These are phyloP conservation scores for Sideroxylon spinosum DNA, from an alignment of 179 eudicot species.

Conservation along the genomic window DNA sequence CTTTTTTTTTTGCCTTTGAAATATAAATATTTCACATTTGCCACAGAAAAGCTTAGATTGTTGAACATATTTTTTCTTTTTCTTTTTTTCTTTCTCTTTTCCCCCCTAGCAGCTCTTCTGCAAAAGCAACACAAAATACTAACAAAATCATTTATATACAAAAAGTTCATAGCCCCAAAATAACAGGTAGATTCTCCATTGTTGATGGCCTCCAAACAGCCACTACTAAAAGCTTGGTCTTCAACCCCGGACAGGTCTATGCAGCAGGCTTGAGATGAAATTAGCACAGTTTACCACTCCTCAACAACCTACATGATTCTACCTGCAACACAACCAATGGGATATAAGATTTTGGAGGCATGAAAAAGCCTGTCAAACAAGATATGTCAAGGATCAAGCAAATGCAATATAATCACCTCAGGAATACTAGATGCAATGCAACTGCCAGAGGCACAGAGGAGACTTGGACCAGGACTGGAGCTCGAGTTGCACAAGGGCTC, in stretches of 20 bases:
- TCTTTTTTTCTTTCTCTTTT: too few relatives aligned
- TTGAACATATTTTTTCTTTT: neutral
- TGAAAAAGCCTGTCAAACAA: neutral
- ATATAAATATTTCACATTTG: slow-evolving; percentile 7
- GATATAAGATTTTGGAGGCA: neutral
- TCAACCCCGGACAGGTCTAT: neutral
- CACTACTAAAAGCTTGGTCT: neutral
- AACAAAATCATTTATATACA: neutral
- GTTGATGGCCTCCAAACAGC: neutral
- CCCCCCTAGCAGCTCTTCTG: neutral
- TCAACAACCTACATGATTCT: slow-evolving; percentile 8
- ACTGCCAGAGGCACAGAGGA: neutral
- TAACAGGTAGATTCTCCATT: slow-evolving; percentile 11
- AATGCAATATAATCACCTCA: slow-evolving; percentile 9
- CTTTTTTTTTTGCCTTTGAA: neutral
- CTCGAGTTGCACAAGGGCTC: slow-evolving; percentile 7
- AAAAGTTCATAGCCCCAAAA: slow-evolving; percentile 6
- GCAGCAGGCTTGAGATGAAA: neutral
- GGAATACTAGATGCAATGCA: slow-evolving; percentile 11
- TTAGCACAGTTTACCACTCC: slow-evolving; percentile 14
- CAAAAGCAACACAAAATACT: neutral
- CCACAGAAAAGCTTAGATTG: slow-evolving; percentile 7
- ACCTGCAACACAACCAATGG: slow-evolving; percentile 12
- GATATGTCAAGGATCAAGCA: neutral
- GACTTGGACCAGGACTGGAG: slow-evolving; percentile 12